Base-by-base conservation (phyloP, 495 filamentous ascomycete genomes). In the Apiosordaria backusii region DNA sequence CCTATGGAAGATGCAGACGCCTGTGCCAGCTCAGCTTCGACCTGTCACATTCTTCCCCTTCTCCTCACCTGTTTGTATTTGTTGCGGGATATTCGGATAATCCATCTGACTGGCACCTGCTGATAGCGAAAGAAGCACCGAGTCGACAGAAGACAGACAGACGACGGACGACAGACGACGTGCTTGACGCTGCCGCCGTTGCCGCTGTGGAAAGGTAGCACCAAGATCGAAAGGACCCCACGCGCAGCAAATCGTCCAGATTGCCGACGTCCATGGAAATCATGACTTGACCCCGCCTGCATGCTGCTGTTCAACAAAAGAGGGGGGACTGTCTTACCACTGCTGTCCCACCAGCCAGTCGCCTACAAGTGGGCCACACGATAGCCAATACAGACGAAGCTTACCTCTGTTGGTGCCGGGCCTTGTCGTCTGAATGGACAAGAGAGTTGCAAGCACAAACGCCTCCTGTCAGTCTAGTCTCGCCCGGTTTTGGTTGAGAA, bases 11-110 rank as follows among this genome's bases (percentile, higher is more conserved):
- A 45, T 45, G 35, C 35, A 45, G 35, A 45, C 35, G 16, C n/a
- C 57, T 29, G 50, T 61, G 23, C 66, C 66, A 64, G 57, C 61
- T 63, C 68, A 66, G 60, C 64, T 58, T 54, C 71, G 72, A 65
- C 69, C 71, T 72, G 72, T 75, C 74, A 75, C 74, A 73, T 73
- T 69, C 54, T 13, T 45, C 2, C 3, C 35, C 3, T 45, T 2
- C 35, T 45, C 35, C 35, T 45, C 35, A 45, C 35, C 35, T 45
- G 35, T 45, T 45, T 45, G 35, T 45, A 15, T 45, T 45, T 45
- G 35, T 45, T 45, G 35, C 35, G 35, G 35, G 35, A 45, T 45
- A 45, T 45, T 45, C 35, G 10, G 35, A 45, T 45, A 45, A 45
- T 45, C 35, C 35, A 45, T 1, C 10, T 45, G 9, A 45, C 35